These are phyloP conservation scores for Peltaster fructicola DNA, from an alignment of 2,329 filamentous ascomycete species.

Conservation along the genomic window DNA sequence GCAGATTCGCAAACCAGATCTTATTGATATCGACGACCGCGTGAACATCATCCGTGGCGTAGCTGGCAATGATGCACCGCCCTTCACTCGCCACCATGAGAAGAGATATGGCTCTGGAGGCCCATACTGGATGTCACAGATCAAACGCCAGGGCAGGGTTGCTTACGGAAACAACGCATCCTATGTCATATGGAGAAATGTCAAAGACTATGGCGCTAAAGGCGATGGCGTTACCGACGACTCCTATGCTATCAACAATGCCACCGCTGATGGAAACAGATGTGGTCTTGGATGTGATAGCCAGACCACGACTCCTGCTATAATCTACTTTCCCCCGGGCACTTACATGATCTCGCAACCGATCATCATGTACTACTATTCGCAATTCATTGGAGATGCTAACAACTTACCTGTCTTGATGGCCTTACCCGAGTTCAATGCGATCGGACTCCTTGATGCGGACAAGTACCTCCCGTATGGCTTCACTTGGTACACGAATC, in stretches of 20 bases:
- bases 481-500: conserved; percentile 17
- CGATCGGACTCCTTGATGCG: conserved; percentile 16
- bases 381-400: conserved; percentile 76
- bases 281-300: conserved; percentile 48
- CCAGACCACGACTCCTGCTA: conserved; percentile 58
- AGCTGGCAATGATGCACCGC: too few relatives aligned
- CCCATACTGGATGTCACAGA: conserved; percentile 24
- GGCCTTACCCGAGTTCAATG: conserved; percentile 15
- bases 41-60: too few relatives aligned
- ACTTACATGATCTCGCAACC: conserved; percentile 67
- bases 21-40: too few relatives aligned
- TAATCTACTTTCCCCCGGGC: conserved; percentile 83
- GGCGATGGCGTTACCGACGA: conserved; percentile 64
- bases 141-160: conserved; percentile 24
- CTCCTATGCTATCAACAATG: conserved; percentile 36
- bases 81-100: too few relatives aligned
- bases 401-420: conserved; percentile 45
- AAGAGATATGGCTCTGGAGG: conserved; percentile 14
- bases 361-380: conserved; percentile 79
- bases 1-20: too few relatives aligned
- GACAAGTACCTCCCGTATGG: conserved; percentile 18
- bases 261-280: conserved; percentile 13
- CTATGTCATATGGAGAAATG: conserved; percentile 32
- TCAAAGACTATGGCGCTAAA: conserved; percentile 25
- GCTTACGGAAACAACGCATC: conserved; percentile 20